Base-by-base conservation (phyloP, 345 rosid species). In the Noccaea caerulescens region DNA sequence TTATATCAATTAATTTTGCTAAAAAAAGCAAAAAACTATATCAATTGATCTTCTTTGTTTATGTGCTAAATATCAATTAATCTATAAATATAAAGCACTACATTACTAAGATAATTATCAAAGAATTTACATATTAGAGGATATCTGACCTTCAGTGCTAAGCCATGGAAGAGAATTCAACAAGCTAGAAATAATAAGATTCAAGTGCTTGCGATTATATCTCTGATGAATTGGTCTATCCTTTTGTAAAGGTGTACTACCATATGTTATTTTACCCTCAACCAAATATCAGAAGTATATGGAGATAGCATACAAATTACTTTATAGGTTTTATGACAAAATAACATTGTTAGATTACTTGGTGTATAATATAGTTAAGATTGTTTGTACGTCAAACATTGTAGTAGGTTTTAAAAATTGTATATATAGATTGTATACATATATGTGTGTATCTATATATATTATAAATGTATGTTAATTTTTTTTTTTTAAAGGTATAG, bases 111-210 rank as follows among this genome's bases (percentile, higher is more conserved):
- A 42, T 20, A 23, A 68, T 37, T 16, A 16, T 16, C 25, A 75
- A 75, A 45, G 13, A 38, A 41, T 39, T 14, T 47, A 66, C 56
- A 53, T 14, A 25, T 25, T 25, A 11, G 50, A 56, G 46, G 63
- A 75, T 53, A 68, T 75, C 70, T 68, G 53, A 54, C 59, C 34
- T 67, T 8, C 68, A 14, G 8, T 38, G 45, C 16, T 59, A 32
- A 67, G 54, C 47, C 23, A 66, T 47, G 52, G 20, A 44, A 60
- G 43, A 7, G 45, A 62, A 18, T 55, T 56, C 64, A 25, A 27
- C 69, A 68, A 54, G 79, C 62, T 64, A 69, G 65, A 53, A 16
- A 54, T 54, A 68, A 53, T 27, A 68, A 45, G 64, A 68, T 16
- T 68, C 14, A 68, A 74, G 54, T 13, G 47, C 63, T 58, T 73